phyloP scores from a whole-genome alignment of 495 filamentous ascomycete species.

The Tuber melanosporum region DNA sequence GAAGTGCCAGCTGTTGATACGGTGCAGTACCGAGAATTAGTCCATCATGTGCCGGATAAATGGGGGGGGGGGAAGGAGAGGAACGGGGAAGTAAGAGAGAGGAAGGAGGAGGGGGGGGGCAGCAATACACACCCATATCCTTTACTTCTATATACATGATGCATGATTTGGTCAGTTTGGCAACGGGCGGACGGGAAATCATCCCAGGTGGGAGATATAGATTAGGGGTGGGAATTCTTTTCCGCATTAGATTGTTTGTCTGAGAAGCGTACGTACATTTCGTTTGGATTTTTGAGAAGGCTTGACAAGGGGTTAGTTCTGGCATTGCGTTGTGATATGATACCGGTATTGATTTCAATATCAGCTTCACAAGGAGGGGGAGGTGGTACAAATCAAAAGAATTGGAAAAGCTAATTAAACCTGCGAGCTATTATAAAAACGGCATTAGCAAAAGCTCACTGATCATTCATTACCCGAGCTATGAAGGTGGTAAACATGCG shows the following conservation, averaged over 20 bases:
- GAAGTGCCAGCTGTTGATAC: conserved; percentile 23
- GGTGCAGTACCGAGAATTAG: conserved; percentile 6
- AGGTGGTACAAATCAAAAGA: conserved; percentile 58
- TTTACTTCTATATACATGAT: conserved; percentile 18
- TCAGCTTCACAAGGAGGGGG: not conserved
- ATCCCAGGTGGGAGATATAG: conserved; percentile 6
- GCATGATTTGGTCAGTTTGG: conserved; percentile 10
- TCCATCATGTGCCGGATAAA: conserved; percentile 19
- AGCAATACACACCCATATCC: conserved; percentile 24
- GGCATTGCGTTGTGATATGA: not conserved
- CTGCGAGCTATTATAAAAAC: conserved; percentile 41
- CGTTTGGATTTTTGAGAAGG: conserved; percentile 46
- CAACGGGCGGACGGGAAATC: conserved; percentile 19
- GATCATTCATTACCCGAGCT: not conserved
- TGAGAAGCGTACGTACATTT: conserved; percentile 44
- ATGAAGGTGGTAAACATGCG: conserved; percentile 44
- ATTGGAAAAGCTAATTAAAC: conserved; percentile 61
- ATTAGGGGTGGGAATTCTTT: conserved; percentile 16
- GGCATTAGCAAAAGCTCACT: not conserved
- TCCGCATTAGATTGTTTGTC: not conserved
- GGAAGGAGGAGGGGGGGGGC: not conserved
- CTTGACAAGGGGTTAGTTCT: conserved; percentile 25
- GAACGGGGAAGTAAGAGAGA: conserved; percentile 14
- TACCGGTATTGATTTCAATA: not conserved
- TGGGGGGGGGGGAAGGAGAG: conserved; percentile 10